Conservation (phyloP, 164 flowering plant genomes). For the Cinnamomum chago region DNA sequence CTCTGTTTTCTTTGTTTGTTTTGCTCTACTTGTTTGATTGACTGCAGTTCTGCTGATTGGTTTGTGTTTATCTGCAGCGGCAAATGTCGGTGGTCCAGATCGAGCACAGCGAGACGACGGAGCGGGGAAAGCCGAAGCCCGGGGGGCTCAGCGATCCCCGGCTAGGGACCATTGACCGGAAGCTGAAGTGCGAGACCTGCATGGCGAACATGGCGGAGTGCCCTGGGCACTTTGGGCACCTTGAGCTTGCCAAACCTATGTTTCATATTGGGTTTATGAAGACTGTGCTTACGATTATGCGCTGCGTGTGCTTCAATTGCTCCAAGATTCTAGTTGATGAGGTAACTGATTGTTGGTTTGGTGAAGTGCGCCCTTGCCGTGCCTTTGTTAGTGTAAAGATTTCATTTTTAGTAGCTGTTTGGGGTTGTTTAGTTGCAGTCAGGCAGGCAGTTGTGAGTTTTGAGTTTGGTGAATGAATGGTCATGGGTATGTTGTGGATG, state of each 20-base stretch:
- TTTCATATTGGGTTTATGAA: conserved; percentile 93
- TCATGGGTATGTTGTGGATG: too few species aligned
- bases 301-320: conserved; percentile 97
- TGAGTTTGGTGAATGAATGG: too few species aligned
- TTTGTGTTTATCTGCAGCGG: conserved; percentile 49
- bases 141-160: conserved; percentile 84
- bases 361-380: too few species aligned
- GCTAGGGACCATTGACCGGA: conserved; percentile 90
- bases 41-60: not conserved
- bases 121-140: conserved; percentile 90
- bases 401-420: too few species aligned
- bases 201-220: conserved; percentile 98
- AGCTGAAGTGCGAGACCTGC: conserved; percentile 96
- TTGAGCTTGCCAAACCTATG: conserved; percentile 98
- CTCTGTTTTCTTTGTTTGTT: not conserved
- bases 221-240: conserved; percentile 97
- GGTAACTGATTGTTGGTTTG: conserved; percentile 31
- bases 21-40: not conserved
- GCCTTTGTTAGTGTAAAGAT: too few species aligned
- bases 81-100: conserved; percentile 98
- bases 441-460: too few species aligned
- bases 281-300: conserved; percentile 80
- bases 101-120: conserved; percentile 91
- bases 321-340: conserved; percentile 89
- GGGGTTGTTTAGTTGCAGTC: too few species aligned